Base-by-base conservation (phyloP, 352 stramenopile genomes). In the Globisporangium lucens region DNA sequence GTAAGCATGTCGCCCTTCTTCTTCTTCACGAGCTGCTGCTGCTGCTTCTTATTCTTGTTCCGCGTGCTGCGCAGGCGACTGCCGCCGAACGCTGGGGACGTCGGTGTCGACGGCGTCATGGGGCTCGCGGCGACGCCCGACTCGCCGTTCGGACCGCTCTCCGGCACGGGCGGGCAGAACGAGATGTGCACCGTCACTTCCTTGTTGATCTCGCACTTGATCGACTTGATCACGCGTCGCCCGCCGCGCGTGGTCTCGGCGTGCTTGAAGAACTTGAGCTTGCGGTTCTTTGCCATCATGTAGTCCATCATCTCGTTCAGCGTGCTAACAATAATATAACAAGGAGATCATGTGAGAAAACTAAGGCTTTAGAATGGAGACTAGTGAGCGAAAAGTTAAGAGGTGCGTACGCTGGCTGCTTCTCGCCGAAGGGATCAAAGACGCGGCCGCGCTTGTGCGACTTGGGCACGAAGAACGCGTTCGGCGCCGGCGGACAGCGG, bases 281-380 rank as follows among this genome's bases (percentile, higher is more conserved):
- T 93, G 65, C 85, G 85, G 66, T 93, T 95, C 65, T 91, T 92
- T 61, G 80, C 82, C 82, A 93, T 93, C 79, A 95, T 89, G 66
- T 82, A 95, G 69, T 95, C 87, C 87, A 95, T 94, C 87, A 95
- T 95, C 63, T 95, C 85, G 56, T 91, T 92, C 51, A 95, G 75
- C 24, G 83, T 94, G 35, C 79, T 87, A 53, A 17, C 1, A 7
- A 29, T 20, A n/a, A 55, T 8, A 7, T 15, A 66, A 51, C 6
- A 67, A 2, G 47, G 13, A 41, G 15, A 68, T 0, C 35, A 61
- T 56, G 56, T 58, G 51, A 52, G 9, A 56, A 24, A 29, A 29
- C 30, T 15, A 63, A 29, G 1, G 17, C 22, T 61, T 4, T 6
- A 24, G 22, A 65, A 41, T 57, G 6, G 33, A 63, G 6, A 41